These are phyloP conservation scores for Aegilops bicornis DNA, from an alignment of 176 grass and related monocot genomes.

Conservation along the genomic window DNA sequence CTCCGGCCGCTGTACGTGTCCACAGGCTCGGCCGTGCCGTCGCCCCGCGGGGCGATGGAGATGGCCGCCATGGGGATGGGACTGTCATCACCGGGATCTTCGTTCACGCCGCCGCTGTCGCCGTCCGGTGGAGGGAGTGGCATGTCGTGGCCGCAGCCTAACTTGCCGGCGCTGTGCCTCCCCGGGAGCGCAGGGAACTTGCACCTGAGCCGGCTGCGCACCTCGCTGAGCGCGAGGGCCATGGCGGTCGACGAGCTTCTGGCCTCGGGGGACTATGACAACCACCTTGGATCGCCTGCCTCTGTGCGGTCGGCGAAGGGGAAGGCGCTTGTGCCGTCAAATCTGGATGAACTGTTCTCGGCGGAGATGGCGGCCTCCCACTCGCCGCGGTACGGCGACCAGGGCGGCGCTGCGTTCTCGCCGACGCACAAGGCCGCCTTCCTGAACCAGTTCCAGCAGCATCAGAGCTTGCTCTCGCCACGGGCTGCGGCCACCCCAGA, in stretches of 20 bases:
- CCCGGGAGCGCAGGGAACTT: conserved; percentile 46
- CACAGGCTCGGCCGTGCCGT: conserved; percentile 36
- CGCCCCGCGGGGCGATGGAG: conserved; percentile 45
- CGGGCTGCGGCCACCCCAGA: conserved; percentile 30
- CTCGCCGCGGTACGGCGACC: conserved; percentile 38
- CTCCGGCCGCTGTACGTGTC: conserved; percentile 62
- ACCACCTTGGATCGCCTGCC: conserved; percentile 22
- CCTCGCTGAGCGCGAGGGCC: conserved; percentile 54
- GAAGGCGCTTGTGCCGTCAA: conserved; percentile 41
- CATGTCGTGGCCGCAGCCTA: conserved; percentile 44
- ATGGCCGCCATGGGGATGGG: conserved; percentile 68
- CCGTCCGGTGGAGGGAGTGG: conserved; percentile 41
- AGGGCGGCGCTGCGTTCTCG: conserved; percentile 37
- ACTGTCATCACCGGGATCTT: conserved; percentile 37
- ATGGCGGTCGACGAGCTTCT: conserved; percentile 54
- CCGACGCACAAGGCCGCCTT: conserved; percentile 46
- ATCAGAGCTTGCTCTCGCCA: conserved; percentile 54
- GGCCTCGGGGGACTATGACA: conserved; percentile 40
- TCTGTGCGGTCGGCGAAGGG: conserved; percentile 41
- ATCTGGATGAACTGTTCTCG: conserved; percentile 54
- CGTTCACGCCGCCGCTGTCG: conserved; percentile 63
- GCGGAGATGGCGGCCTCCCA: conserved; percentile 41
- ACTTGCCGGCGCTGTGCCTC: conserved; percentile 46
- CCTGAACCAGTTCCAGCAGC: conserved; percentile 61
- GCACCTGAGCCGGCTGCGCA: conserved; percentile 50